Evolutionary conservation across 2,329 filamentous ascomycete genomes (phyloP).

Genomic region (Ceratocystis eucalypticola): DNA sequence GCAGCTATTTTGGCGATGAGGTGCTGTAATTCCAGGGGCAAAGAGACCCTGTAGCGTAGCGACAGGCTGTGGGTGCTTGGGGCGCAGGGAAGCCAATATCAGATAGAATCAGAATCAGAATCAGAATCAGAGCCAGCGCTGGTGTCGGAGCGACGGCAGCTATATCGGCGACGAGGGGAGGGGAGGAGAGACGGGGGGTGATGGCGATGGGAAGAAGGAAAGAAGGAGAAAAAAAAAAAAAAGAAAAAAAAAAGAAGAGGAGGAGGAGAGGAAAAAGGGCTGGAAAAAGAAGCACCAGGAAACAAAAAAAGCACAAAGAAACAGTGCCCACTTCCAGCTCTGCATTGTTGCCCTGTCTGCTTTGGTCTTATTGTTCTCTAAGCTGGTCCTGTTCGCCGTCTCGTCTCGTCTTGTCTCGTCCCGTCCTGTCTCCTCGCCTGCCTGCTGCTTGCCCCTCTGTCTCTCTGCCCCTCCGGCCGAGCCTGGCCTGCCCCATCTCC

Average conservation of each 20-base stretch:
- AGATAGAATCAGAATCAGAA: too few relatives aligned
- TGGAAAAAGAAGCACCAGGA: too few relatives aligned
- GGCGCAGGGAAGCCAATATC: too few relatives aligned
- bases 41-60: too few relatives aligned
- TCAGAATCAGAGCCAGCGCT: too few relatives aligned
- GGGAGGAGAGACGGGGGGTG: neutral
- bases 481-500: neutral
- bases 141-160: too few relatives aligned
- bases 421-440: neutral
- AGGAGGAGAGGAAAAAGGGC: neutral
- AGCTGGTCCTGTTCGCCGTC: neutral
- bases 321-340: too few relatives aligned
- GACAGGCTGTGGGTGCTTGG: too few relatives aligned
- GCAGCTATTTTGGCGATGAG: too few relatives aligned
- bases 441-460: neutral
- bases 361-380: neutral
- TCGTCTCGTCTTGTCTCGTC: slow-evolving; percentile 1
- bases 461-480: neutral
- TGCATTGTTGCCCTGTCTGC: neutral
- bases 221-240: slow-evolving; percentile 6
- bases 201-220: neutral
- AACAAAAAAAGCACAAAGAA: too few relatives aligned
- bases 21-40: too few relatives aligned
- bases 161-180: neutral
- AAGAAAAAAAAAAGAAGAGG: neutral